Conservation (phyloP, 257 asterid species). For the Nicotiana benthamiana region DNA sequence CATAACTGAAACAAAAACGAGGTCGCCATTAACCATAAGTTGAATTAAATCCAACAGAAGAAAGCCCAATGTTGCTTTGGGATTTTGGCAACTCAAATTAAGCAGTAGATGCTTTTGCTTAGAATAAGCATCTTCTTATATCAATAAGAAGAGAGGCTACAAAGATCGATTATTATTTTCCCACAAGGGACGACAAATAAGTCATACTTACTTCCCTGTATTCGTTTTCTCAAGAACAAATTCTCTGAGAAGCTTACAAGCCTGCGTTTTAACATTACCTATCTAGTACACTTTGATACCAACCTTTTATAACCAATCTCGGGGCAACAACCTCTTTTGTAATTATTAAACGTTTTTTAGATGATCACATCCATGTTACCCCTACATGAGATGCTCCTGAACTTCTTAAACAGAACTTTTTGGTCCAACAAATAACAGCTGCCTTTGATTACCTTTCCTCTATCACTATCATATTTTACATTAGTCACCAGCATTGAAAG, state of each 20-base stretch:
- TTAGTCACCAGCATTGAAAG: neutral
- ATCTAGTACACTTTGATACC: neutral
- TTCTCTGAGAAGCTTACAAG: neutral
- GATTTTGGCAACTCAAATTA: neutral
- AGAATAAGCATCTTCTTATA: neutral
- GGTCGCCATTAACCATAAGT: neutral
- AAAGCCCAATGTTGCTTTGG: neutral
- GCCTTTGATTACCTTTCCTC: neutral
- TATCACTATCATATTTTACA: neutral
- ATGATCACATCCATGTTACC: neutral
- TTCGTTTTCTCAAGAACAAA: neutral
- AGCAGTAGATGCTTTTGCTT: neutral
- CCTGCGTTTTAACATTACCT: neutral
- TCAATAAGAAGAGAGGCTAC: neutral
- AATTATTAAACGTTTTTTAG: neutral
- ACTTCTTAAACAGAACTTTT: neutral
- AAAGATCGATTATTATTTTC: neutral
- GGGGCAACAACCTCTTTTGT: neutral
- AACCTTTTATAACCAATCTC: neutral
- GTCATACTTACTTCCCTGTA: neutral
- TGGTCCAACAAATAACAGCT: neutral
- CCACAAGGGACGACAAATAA: neutral
- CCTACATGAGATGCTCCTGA: neutral
- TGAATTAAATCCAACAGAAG: neutral
- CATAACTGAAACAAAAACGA: constrained; percentile 53